These are phyloP conservation scores for Zea luxurians DNA, from an alignment of 176 grass and related monocot species.

Conservation along the genomic window DNA sequence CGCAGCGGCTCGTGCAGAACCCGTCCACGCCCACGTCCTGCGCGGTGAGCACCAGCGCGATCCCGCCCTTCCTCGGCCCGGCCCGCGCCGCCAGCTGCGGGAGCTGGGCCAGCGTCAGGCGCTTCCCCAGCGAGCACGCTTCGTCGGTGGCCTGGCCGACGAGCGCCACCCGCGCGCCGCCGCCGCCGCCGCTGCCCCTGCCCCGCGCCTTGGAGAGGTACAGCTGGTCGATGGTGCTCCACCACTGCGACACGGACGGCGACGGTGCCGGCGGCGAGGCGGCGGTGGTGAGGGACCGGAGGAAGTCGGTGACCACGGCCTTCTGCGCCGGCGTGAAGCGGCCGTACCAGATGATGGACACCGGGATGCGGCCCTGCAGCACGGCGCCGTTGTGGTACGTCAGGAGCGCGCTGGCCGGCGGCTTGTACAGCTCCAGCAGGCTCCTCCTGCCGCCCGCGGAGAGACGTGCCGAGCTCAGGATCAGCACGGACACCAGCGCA, in stretches of 20 bases:
- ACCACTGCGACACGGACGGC: constrained; percentile 76
- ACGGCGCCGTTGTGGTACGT: constrained; percentile 74
- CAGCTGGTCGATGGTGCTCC: constrained; percentile 59
- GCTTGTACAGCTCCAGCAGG: constrained; percentile 53
- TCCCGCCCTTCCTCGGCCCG: constrained; percentile 26
- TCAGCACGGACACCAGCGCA: neutral
- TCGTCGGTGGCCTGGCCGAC: constrained; percentile 49
- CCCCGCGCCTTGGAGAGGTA: constrained; percentile 60
- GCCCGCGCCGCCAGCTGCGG: constrained; percentile 42
- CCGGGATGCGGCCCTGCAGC: constrained; percentile 59
- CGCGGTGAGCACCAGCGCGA: constrained; percentile 72
- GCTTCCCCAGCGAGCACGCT: constrained; percentile 49
- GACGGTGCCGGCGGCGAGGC: constrained; percentile 19
- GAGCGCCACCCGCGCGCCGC: constrained; percentile 43
- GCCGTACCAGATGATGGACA: constrained; percentile 76
- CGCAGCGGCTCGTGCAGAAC: constrained; percentile 86
- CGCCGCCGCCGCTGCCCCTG: neutral
- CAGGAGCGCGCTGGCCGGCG: constrained; percentile 39
- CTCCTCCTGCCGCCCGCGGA: constrained; percentile 43
- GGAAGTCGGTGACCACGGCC: constrained; percentile 71
- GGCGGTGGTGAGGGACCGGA: constrained; percentile 55
- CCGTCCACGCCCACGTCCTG: constrained; percentile 72
- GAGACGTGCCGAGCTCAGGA: constrained; percentile 38
- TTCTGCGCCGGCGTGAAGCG: constrained; percentile 60
- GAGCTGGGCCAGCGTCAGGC: constrained; percentile 57